Conservation (phyloP, 192 early-diverging fungal genomes). For the Backusella parvicylindrica region DNA sequence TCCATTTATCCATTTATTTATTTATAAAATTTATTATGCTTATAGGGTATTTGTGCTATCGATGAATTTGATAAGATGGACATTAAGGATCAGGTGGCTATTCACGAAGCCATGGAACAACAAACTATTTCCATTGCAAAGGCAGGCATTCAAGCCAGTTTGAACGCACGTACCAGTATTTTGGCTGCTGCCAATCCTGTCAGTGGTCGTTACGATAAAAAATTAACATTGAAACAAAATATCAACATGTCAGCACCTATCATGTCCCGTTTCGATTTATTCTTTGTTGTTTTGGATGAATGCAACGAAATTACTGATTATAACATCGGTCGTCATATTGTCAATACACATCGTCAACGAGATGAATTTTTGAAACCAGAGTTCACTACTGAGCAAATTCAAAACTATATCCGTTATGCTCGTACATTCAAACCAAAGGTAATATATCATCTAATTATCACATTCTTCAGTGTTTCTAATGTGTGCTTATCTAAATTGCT, state of each 20-base stretch:
- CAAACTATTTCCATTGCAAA: conserved; percentile 97
- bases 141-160: conserved; percentile 92
- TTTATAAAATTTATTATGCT: neutral
- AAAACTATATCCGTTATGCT: conserved; percentile 87
- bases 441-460: neutral
- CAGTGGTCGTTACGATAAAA: conserved; percentile 93
- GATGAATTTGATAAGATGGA: conserved; percentile 99
- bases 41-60: conserved; percentile 92
- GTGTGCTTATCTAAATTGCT: neutral
- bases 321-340: conserved; percentile 91
- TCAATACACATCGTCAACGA: conserved; percentile 72
- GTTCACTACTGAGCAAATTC: conserved; percentile 69
- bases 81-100: conserved; percentile 93
- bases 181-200: conserved; percentile 96
- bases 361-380: conserved; percentile 70
- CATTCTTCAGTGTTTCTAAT: neutral
- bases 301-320: conserved; percentile 84
- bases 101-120: conserved; percentile 99
- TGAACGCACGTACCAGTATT: conserved; percentile 94
- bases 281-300: conserved; percentile 96
- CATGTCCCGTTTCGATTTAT: conserved; percentile 98
- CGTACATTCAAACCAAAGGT: conserved; percentile 82
- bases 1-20: neutral
- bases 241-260: conserved; percentile 94
- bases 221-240: conserved; percentile 94